Base-by-base conservation (phyloP, 108 stramenopile species). In the Craspedostauros australis region DNA sequence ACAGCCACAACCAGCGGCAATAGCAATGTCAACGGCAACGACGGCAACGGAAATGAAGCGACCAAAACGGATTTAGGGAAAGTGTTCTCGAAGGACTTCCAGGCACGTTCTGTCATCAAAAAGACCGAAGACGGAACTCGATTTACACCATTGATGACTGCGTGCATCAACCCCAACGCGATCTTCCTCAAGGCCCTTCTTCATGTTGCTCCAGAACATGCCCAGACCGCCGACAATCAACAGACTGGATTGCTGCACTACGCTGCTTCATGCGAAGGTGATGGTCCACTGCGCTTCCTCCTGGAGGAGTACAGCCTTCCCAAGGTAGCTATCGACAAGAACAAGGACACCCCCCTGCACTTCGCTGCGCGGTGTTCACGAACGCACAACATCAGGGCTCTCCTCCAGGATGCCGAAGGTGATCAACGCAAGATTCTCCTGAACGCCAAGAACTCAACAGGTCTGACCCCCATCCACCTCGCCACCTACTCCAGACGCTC, bases 141-240 rank as follows among this genome's bases (percentile, higher is more conserved):
- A 14, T 44, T 44, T 44, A 18, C n/a, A 18, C 42, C 42, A 14
- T 15, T 44, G 11, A 8, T 7, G 11, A 18, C 16, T 44, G 42
- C 42, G 16, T 11, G n/a, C 42, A 44, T 18, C n/a, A 44, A 44
- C 19, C 42, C 42, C 42, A 44, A 44, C 16, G 7, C 42, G n/a
- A n/a, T 18, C n/a, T 44, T 12, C 16, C 19, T 44, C 16, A 8
- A 44, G 19, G 7, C n/a, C n/a, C 16, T 44, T 14, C 19, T 44
- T 14, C 11, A 44, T 18, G 42, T 44, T 14, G 42, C 42, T 18
- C 42, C 42, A 7, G 42, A 44, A 44, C n/a, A 11, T 18, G 42
- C 16, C 42, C 8, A 11, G 11, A 7, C 7, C 7, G 8, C 19
- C 7, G 42, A 44, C 16, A 8, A 11, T 8, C n/a, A 44, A 8